Evolutionary conservation across 2,329 filamentous ascomycete species (phyloP).

Genomic region (Fusarium sarcochroum): DNA sequence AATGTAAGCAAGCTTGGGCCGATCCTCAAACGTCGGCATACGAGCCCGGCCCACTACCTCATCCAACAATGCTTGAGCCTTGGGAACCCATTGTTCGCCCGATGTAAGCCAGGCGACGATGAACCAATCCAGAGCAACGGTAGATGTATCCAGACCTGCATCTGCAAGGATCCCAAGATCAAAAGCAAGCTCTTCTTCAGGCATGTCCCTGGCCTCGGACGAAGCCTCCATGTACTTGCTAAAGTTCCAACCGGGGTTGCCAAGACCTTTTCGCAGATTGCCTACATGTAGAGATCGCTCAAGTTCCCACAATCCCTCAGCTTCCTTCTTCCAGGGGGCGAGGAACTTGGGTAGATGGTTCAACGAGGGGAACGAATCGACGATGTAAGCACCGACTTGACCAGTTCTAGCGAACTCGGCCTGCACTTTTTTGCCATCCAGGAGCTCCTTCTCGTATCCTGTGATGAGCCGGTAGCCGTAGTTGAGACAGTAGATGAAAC

Average conservation of each 20-base stretch:
- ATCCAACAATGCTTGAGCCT: slow-evolving; percentile 60
- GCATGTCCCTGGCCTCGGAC: slow-evolving; percentile 42
- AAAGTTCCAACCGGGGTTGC: slow-evolving; percentile 51
- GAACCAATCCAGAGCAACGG: slow-evolving; percentile 52
- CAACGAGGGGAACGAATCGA: slow-evolving; percentile 59
- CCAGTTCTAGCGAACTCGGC: slow-evolving; percentile 45
- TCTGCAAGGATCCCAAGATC: slow-evolving; percentile 50
- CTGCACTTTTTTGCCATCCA: slow-evolving; percentile 45
- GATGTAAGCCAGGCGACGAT: slow-evolving; percentile 50
- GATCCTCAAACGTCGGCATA: slow-evolving; percentile 57
- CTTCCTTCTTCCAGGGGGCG: slow-evolving; percentile 54
- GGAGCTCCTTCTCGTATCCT: slow-evolving; percentile 45
- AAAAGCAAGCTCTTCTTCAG: slow-evolving; percentile 51
- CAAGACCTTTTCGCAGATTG: slow-evolving; percentile 43
- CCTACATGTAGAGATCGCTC: slow-evolving; percentile 49
- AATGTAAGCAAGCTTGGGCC: slow-evolving; percentile 58
- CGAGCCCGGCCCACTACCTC: slow-evolving; percentile 57
- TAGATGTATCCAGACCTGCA: slow-evolving; percentile 51
- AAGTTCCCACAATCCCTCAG: slow-evolving; percentile 54
- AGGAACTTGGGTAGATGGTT: slow-evolving; percentile 57
- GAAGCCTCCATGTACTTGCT: slow-evolving; percentile 47
- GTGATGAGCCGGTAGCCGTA: slow-evolving; percentile 55
- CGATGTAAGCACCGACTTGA: slow-evolving; percentile 54
- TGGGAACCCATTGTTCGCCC: slow-evolving; percentile 44
- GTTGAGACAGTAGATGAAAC: slow-evolving; percentile 54